phyloP scores from a whole-genome alignment of 805 yeast genomes.

The Hanseniaspora taiwanica region DNA sequence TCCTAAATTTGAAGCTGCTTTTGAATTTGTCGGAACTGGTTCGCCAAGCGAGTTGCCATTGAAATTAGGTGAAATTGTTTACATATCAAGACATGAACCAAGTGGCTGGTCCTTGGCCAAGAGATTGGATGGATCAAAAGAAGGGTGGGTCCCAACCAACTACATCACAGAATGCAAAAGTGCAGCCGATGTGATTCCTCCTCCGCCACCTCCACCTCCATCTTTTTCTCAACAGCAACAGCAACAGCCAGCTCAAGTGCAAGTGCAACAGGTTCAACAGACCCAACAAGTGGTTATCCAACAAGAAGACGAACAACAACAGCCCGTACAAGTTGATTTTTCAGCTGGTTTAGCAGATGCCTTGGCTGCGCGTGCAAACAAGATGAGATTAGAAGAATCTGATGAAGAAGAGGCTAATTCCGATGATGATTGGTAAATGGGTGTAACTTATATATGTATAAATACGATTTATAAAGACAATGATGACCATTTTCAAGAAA shows the following conservation, averaged over 20 bases:
- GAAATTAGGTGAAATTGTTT: conserved; percentile 60
- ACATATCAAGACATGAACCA: conserved; percentile 55
- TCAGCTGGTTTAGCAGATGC: conserved; percentile 90
- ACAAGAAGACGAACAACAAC: conserved; percentile 7
- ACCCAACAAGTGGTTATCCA: conserved; percentile 14
- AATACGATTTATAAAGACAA: no score
- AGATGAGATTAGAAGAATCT: conserved; percentile 44
- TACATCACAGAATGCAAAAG: conserved; percentile 52
- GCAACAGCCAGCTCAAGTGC: conserved; percentile 11
- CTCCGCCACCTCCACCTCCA: conserved; percentile 24
- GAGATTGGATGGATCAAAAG: conserved; percentile 54
- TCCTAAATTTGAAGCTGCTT: conserved; percentile 76
- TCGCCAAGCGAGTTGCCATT: conserved; percentile 72
- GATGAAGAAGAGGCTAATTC: conserved; percentile 60
- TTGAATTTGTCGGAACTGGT: conserved; percentile 81
- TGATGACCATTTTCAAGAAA: neutral
- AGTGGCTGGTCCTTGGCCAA: conserved; percentile 95
- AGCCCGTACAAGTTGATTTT: conserved; percentile 25
- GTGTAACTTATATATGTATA: neutral
- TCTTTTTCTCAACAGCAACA: conserved; percentile 22
- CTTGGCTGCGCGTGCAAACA: conserved; percentile 62
- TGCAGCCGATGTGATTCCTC: conserved; percentile 9
- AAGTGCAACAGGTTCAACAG: conserved; percentile 11
- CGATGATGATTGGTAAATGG: conserved; percentile 29
- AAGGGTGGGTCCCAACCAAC: conserved; percentile 98